Evolutionary conservation across 2,329 filamentous ascomycete species (phyloP).

Genomic region (Ilyonectria robusta): DNA sequence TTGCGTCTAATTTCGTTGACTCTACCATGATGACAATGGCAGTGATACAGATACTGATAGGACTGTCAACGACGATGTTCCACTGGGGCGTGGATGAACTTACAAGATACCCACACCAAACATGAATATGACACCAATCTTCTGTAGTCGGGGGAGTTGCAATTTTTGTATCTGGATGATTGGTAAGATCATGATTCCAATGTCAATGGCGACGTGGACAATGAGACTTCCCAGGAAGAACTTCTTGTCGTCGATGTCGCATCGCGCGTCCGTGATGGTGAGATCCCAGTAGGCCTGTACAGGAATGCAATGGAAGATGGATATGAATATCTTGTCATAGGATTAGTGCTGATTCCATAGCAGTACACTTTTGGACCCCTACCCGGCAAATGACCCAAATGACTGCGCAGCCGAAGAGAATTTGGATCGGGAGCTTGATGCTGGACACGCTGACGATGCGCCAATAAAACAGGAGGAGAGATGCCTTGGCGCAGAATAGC

Average conservation of each 20-base stretch:
- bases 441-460: slow-evolving; percentile 49
- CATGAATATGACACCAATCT: slow-evolving; percentile 39
- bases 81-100: too few species aligned
- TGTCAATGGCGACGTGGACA: slow-evolving; percentile 48
- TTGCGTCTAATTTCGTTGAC: too few species aligned
- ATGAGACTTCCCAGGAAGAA: slow-evolving; percentile 49
- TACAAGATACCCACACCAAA: slow-evolving; percentile 23
- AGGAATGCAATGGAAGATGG: too few species aligned
- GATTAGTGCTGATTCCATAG: too few species aligned
- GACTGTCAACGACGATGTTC: too few species aligned
- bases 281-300: too few species aligned
- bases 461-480: slow-evolving; percentile 51
- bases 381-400: slow-evolving; percentile 42
- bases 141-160: slow-evolving; percentile 43
- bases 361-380: too few species aligned
- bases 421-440: slow-evolving; percentile 41
- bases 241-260: slow-evolving; percentile 30
- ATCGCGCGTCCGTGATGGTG: not conserved
- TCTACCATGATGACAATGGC: too few species aligned
- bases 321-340: too few species aligned
- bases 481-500: slow-evolving; percentile 47
- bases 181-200: slow-evolving; percentile 48
- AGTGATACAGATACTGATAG: too few species aligned
- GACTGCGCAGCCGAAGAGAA: slow-evolving; percentile 44
- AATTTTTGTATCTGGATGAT: slow-evolving; percentile 48